Conservation (phyloP, 2,329 filamentous ascomycete species). For the Rhinocladiella mackenziei region DNA sequence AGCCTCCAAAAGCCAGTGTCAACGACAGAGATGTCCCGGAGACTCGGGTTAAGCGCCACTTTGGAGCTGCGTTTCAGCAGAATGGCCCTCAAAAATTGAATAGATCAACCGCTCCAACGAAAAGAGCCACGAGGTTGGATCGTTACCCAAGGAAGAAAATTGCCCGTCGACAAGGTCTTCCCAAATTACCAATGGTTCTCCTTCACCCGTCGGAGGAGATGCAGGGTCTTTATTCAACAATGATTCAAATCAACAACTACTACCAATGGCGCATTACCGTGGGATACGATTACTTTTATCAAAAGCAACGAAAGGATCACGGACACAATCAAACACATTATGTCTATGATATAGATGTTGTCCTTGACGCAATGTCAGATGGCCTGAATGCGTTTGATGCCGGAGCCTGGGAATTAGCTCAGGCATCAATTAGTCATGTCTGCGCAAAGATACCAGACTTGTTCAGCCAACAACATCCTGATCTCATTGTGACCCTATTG, state of each 20-base stretch:
- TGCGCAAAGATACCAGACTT: no score
- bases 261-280: slow-evolving; percentile 6
- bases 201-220: slow-evolving; percentile 12
- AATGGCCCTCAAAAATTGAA: neutral
- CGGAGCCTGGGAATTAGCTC: no score
- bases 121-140: no score
- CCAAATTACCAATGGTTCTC: neutral
- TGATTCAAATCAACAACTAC: slow-evolving; percentile 15
- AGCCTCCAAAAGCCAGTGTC: slow-evolving; percentile 3
- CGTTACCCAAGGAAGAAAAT: neutral
- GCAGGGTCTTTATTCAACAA: slow-evolving; percentile 5
- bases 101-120: neutral
- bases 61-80: neutral
- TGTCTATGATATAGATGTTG: neutral
- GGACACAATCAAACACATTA: neutral
- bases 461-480: no score
- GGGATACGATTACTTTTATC: slow-evolving; percentile 4
- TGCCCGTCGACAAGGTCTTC: neutral
- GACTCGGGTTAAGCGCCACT: slow-evolving; percentile 14
- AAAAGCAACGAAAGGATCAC: neutral
- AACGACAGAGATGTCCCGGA: slow-evolving; percentile 5
- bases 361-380: no score
- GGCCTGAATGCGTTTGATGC: no score
- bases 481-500: neutral
- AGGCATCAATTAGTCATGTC: no score